A percentile compares a stretch with the other conserved stretches of the same genome.
These are phyloP conservation scores for Pestalotiopsis sp. DNA, from an alignment of 2,329 filamentous ascomycete species.

Conservation along the genomic window DNA sequence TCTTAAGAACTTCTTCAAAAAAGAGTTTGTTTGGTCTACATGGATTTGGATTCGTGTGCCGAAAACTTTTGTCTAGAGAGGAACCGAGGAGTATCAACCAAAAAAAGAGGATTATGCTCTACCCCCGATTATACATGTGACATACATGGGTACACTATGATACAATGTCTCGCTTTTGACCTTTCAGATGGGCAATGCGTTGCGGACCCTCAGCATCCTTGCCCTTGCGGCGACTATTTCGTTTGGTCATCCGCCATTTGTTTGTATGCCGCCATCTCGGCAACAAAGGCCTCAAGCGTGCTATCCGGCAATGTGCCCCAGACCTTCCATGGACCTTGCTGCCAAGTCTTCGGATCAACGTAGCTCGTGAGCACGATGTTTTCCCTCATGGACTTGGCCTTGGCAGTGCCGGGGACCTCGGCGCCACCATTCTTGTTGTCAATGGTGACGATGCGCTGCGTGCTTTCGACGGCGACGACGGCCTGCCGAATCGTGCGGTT, in stretches of 20 bases:
- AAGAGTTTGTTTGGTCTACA: neutral
- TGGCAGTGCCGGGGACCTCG: conserved; percentile 48
- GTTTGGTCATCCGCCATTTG: conserved; percentile 1
- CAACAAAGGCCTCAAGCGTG: conserved; percentile 43
- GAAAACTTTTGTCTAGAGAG: neutral
- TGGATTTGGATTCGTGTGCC: neutral
- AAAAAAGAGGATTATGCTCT: neutral
- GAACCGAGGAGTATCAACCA: neutral
- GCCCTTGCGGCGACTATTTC: neutral
- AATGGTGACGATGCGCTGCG: conserved; percentile 54
- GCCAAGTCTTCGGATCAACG: conserved; percentile 47
- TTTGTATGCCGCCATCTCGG: conserved; percentile 20
- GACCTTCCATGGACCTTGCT: conserved; percentile 59
- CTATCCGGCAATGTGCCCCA: conserved; percentile 66
- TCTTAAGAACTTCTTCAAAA: neutral
- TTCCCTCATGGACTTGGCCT: conserved; percentile 60
- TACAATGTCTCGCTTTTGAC: neutral
- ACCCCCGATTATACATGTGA: neutral
- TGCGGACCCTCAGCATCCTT: neutral
- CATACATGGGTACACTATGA: conserved; percentile 1
- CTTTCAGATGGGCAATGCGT: neutral
- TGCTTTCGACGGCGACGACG: conserved; percentile 61
- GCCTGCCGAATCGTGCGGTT: conserved; percentile 53
- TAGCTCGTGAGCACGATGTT: conserved; percentile 63
- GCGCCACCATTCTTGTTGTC: conserved; percentile 35